Base-by-base conservation (phyloP, 2,329 filamentous ascomycete genomes). In the Mycogone perniciosa region DNA sequence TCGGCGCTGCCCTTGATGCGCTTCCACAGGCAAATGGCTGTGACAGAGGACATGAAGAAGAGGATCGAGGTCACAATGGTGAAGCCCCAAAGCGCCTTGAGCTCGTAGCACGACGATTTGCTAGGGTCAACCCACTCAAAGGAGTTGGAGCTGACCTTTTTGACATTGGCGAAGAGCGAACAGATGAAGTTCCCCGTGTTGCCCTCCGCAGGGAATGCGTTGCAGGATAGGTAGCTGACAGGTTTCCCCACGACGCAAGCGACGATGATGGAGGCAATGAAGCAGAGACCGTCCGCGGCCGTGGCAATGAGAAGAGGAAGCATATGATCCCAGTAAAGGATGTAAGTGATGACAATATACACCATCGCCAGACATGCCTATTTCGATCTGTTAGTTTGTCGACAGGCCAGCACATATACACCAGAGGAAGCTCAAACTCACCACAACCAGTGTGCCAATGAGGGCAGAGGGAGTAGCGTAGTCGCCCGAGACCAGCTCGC, bases 51-150 rank as follows among this genome's bases (percentile, higher is more conserved):
- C 53, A 88, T 76, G 54, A 80, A 76, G 61, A 88, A 88, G 34
- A 89, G 71, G 40, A 87, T 79, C 66, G 84, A 89, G 45, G 95
- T 77, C 4, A 84, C 84, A 67, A 96, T 91, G 66, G 82, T 81
- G 54, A 96, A 70, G 1, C 89, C 90, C 91, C 90, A 96, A 57
- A 93, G 81, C 11, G 86, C 81, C 76, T 95, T 95, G 67, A 90
- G 83, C 73, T 93, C 84, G 62, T 84, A 82, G 72, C 91, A 96
- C 50, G 87, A 86, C 13, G 78, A 67, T 65, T 75, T 76, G 59
- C 75, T 76, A 4, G 74, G 71, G 49, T 74, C 74, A 26, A 76
- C 73, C 67, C 79, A 78, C 41, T 72, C 64, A 47, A 74, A 70
- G 37, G 57, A 56, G 55, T 51, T 37, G 13, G 35, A 45, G 2